Base-by-base conservation (phyloP, 805 yeast genomes). In the Huiozyma naganishii region DNA sequence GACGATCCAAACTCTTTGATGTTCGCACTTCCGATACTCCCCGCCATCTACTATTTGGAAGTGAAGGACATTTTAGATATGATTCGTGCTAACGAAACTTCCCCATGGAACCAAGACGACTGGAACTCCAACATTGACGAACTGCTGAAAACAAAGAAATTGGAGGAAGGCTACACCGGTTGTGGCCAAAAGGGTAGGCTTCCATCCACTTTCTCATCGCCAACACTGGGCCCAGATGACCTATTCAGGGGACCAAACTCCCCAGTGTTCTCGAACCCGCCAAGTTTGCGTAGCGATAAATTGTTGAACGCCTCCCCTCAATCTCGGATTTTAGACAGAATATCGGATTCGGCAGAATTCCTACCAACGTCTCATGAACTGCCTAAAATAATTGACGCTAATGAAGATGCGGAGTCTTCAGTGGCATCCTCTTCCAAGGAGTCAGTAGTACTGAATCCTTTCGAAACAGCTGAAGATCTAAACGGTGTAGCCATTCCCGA, bases 1-100 rank as follows among this genome's bases (percentile, higher is more conserved):
- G 64, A 63, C 11, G 74, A 79, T 52, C 59, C 65, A 17, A 55
- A 67, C 1, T 79, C 86, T 1, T 59, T 83, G 52, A 63, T 83
- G 29, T 83, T 80, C 65, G 90, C 81, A 0, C 68, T 83, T 46
- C 94, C 94, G 7, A 76, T 79, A 23, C 68, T 83, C 52, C 94
- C 94, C 4, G 76, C 73, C 47, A 76, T 77, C 29, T 73, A 77
- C 51, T 79, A 80, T 48, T 54, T 83, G 39, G 68, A 79, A 44
- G 71, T 79, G 3, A 71, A 75, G 33, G 92, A 83, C 49, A 54
- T 80, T 32, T 51, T 71, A 28, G 60, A 70, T 48, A 57, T 80
- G 29, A 52, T 61, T 52, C 38, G 36, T 59, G 32, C 50, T 49
- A 27, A 56, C 61, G 34, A 59, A 59, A 37, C 71, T 58, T 39